These are phyloP conservation scores for Ophiostoma australiae DNA, from an alignment of 2,329 filamentous ascomycete genomes.

Conservation along the genomic window DNA sequence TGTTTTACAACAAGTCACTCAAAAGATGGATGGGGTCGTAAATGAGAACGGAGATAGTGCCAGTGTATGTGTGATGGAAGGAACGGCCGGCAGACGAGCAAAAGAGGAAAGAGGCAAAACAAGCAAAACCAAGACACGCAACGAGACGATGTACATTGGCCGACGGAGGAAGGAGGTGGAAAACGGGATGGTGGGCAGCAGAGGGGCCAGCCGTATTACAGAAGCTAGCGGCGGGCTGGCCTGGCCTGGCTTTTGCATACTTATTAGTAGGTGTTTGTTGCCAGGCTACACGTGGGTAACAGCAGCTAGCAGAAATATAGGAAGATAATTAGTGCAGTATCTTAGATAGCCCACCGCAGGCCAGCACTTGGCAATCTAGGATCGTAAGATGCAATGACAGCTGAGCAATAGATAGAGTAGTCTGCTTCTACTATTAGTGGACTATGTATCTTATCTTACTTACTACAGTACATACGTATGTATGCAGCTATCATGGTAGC, in stretches of 20 bases:
- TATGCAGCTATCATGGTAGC: background rate
- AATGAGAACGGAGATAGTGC: background rate
- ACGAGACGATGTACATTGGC: background rate
- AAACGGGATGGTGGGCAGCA: background rate
- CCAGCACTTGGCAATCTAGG: background rate
- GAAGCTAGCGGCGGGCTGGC: background rate
- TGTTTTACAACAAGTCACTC: background rate
- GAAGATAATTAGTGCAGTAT: background rate
- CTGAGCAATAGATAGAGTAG: constrained; percentile 1
- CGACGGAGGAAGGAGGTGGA: background rate
- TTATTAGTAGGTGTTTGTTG: background rate
- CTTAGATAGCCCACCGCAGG: background rate
- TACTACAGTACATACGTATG: too few relatives aligned
- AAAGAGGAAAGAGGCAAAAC: background rate
- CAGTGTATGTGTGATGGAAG: background rate
- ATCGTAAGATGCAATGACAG: background rate
- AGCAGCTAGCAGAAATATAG: too few relatives aligned
- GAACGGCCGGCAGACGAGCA: background rate
- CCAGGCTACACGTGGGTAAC: constrained; percentile 5
- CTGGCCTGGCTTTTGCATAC: too few relatives aligned
- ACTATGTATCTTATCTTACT: too few relatives aligned
- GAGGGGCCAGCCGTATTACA: background rate
- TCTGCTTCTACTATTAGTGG: too few relatives aligned
- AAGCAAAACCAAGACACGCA: background rate
- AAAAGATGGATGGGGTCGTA: too few relatives aligned